Evolutionary conservation across 2,329 filamentous ascomycete species (phyloP).

Genomic region (Colletotrichum sp.): DNA sequence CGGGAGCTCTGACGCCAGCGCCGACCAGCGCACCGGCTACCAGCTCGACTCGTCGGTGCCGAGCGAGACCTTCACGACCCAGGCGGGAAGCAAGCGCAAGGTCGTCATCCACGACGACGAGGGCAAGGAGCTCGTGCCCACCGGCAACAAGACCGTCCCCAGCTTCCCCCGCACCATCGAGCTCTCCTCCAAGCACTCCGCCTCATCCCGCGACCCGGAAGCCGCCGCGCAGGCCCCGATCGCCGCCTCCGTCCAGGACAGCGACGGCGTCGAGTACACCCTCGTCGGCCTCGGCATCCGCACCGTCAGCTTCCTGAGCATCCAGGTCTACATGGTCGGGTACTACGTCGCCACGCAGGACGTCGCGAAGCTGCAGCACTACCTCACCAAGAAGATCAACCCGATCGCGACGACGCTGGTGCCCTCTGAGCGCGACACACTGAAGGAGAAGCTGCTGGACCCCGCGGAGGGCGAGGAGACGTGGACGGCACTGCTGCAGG

Average conservation of each 20-base stretch:
- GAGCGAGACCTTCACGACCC: conserved; percentile 51
- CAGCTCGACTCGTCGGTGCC: conserved; percentile 50
- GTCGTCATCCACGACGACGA: conserved; percentile 70
- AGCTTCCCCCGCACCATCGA: conserved; percentile 77
- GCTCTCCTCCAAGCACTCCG: conserved; percentile 50
- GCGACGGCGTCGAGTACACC: conserved; percentile 74
- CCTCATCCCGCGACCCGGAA: conserved; percentile 19
- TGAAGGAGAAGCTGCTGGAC: conserved; percentile 75
- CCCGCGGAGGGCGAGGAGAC: conserved; percentile 70
- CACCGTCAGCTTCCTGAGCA: conserved; percentile 85
- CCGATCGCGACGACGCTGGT: conserved; percentile 83
- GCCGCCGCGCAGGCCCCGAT: conserved; percentile 35
- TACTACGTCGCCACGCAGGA: conserved; percentile 88
- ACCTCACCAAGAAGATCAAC: conserved; percentile 78
- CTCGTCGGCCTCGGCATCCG: conserved; percentile 87
- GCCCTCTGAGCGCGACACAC: conserved; percentile 76
- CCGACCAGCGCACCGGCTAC: neutral
- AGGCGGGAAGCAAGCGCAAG: conserved; percentile 58
- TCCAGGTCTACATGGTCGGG: conserved; percentile 95
- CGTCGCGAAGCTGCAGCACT: conserved; percentile 79
- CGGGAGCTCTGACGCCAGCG: conserved; percentile 21
- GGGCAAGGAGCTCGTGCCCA: conserved; percentile 77
- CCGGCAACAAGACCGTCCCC: conserved; percentile 81
- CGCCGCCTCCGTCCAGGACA: conserved; percentile 40
- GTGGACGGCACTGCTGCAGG: conserved; percentile 74